Base-by-base conservation (phyloP, 129 eudicot species). In the Scalesia atractyloides region DNA sequence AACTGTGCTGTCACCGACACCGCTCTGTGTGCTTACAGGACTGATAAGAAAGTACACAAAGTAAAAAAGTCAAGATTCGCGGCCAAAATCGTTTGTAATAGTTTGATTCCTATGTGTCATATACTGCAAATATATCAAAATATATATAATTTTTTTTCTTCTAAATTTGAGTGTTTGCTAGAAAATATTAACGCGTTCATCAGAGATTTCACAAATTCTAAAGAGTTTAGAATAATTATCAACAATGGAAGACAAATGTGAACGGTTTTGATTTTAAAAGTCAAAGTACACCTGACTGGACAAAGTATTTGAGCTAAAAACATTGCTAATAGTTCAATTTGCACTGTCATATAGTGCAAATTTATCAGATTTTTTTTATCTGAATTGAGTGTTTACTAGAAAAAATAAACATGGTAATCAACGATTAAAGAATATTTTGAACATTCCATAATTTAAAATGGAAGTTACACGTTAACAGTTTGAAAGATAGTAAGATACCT, bases 1-100 rank as follows among this genome's bases (percentile, higher is more conserved):
- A 17, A 51, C 63, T 44, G 60, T 65, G 60, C 33, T 64, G n/a
- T 68, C 82, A 53, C 84, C 69, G n/a, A 64, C 82, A 53, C 84
- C 69, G 72, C 46, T 70, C 52, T 61, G 67, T 20, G 19, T 68
- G 52, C 76, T 53, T 65, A 26, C 36, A 36, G 64, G 46, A 19
- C 65, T 63, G 69, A 49, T 46, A 64, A 69, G 54, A 39, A 18
- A 37, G 11, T 12, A 22, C 17, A 72, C 53, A 4, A 44, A 64
- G 67, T 41, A 51, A 36, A 51, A 16, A 20, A 63, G 49, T 63
- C 68, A 26, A 19, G 22, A 4, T 68, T 46, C 26, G 11, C 34
- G 53, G 49, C 6, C 54, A 50, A 64, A 46, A 24, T n/a, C 5
- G 49, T 34, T 19, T 44, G 47, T 58, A n/a, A 57, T 18, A 54